Evolutionary conservation across 2,329 filamentous ascomycete genomes (phyloP), one percentile per base, ranked within the genome.

Genomic region (Trichoderma atrobrunneum): DNA sequence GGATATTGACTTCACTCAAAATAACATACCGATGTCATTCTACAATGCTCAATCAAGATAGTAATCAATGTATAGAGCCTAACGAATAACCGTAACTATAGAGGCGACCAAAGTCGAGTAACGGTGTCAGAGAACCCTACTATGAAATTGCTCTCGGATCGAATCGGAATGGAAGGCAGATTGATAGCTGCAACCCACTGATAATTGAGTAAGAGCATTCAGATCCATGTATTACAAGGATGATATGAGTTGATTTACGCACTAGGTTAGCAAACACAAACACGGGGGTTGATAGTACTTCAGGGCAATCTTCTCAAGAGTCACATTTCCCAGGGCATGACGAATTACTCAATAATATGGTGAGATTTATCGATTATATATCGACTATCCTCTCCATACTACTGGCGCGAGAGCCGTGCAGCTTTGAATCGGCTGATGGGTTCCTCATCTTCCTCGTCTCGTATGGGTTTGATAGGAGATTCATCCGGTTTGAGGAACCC

Each of bases 401-500:
- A 89, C 72, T 86, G 83, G 78, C 81, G 86, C 32, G 87, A 86
- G 71, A 93, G 81, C 74, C 90, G 87, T 3, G 91, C 91, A 63
- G 91, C 91, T 83, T 90, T 93, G 83, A 94, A 94, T 73, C 90
- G 88, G 83, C 92, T 94, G 74, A 93, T 81, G 76, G 87, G 89
- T 80, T 87, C 88, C 64, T 85, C 85, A 2, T 87, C 88, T 59
- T 90, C 89, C 63, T 91, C 88, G 76, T 94, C 89, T 69, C 91
- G 90, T 59, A 94, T 84, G 1, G 92, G 88, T 67, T 92, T 87
- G 61, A 90, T 88, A 21, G 88, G 87, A 67, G 88, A 86, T 73
- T 93, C 90, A 72, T 92, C 89, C 76, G 94, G 89, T 72, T 89
- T 87, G 76, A 92, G 83, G 80, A 97, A 97, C 3, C 94, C 94